These are phyloP conservation scores for Choiromyces venosus DNA, from an alignment of 495 filamentous ascomycete species.

Conservation along the genomic window DNA sequence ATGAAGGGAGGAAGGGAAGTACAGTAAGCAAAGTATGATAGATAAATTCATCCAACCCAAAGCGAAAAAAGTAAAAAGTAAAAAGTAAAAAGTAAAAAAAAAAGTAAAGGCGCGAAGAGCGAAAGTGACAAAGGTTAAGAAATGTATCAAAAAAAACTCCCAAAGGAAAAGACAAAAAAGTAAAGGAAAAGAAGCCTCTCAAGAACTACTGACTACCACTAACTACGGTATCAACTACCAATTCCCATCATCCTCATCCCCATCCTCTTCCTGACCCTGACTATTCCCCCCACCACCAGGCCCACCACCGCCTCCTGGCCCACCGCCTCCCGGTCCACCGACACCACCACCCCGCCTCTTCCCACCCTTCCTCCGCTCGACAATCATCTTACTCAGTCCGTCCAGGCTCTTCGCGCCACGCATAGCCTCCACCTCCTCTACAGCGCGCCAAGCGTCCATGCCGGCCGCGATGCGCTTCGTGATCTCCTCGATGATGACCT, in stretches of 20 bases:
- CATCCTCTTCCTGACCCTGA: neutral
- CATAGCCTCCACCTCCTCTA: conserved; percentile 31
- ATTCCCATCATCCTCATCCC: neutral
- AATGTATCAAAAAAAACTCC: neutral
- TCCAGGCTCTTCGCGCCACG: conserved; percentile 35
- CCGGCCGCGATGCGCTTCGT: conserved; percentile 30
- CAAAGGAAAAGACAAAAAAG: neutral
- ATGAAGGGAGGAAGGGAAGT: too few relatives aligned
- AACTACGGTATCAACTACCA: neutral
- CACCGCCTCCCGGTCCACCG: neutral
- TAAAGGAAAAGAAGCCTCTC: too few relatives aligned
- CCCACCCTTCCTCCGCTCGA: conserved; percentile 25
- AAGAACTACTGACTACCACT: too few relatives aligned
- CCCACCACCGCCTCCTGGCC: conserved; percentile 12
- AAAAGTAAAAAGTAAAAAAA: neutral
- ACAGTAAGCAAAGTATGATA: too few relatives aligned
- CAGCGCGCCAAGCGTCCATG: conserved; percentile 22
- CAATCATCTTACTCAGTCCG: conserved; percentile 37
- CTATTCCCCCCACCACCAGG: conserved; percentile 20
- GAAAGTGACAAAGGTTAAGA: neutral
- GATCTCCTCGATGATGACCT: conserved; percentile 41
- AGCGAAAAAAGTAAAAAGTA: too few relatives aligned
- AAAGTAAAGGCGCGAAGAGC: neutral
- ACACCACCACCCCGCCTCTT: conserved; percentile 3
- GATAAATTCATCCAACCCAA: too few relatives aligned